Evolutionary conservation across 345 rosid genomes (phyloP), one percentile per base, ranked within the genome.

Genomic region (Corchorus olitorius): DNA sequence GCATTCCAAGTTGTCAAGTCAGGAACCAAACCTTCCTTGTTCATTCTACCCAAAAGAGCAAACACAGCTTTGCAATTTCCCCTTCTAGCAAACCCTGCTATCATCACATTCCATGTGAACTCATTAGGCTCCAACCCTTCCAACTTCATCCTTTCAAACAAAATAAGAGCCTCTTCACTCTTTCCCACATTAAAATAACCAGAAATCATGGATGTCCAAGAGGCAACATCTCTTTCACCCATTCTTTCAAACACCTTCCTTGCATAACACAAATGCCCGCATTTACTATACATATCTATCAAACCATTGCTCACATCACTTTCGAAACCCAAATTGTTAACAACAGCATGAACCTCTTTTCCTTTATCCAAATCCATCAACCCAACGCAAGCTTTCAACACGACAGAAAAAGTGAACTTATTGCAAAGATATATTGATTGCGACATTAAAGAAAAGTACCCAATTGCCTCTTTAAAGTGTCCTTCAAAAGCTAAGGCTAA

Each of bases 1-100:
- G 90, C 87, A 78, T 88, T 88, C 93, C 90, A 88, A 68, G 91
- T 83, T 46, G 84, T 82, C 81, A 82, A 66, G 81, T 88, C 87
- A 68, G 85, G 85, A 75, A 81, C 66, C 61, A 82, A 63, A 19
- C 89, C 87, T 74, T 81, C 86, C 56, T 45, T 71, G 35, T 49
- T 78, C 88, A 88, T 88, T 75, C 78, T 72, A 75, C 59, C 53
- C 63, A 86, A 78, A 48, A 83, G 48, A 16, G 72, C 54, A 20
- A 79, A 76, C 8, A 84, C 86, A 41, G 69, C 76, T 58, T 35
- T 62, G 58, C 73, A 64, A 78, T 88, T 85, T 70, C 91, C 88
- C 5, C 69, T 70, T 75, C 86, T 81, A 41, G 89, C 86, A 48
- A 73, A 80, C 34, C 86, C 84, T 5, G 82, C 75, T 35, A 88